These are phyloP conservation scores for Fusarium metavorans DNA, from an alignment of 2,329 filamentous ascomycete genomes.

Conservation along the genomic window DNA sequence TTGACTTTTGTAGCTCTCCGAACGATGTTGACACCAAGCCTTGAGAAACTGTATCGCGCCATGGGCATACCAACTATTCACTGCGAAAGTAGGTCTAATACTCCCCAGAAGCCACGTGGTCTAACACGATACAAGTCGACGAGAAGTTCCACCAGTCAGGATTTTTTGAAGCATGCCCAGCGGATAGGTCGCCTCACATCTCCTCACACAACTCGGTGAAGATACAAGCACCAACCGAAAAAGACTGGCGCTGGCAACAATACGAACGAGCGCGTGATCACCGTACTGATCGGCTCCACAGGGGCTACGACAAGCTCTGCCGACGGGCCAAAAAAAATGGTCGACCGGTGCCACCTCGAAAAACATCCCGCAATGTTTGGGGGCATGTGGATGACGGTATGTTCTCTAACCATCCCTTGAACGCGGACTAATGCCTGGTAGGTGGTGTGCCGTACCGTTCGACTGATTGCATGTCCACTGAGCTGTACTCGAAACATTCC, in stretches of 20 bases:
- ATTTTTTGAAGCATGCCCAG: not conserved
- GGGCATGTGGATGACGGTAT: not conserved
- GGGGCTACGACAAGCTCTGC: not conserved
- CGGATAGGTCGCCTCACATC: not conserved
- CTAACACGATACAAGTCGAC: not conserved
- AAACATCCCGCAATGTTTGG: not conserved
- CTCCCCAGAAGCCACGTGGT: fast-evolving
- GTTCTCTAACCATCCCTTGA: not conserved
- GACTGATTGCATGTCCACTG: not conserved
- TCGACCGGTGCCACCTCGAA: not conserved
- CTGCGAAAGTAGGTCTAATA: not conserved
- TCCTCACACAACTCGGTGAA: not conserved
- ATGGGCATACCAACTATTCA: not conserved
- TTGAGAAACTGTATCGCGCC: not conserved
- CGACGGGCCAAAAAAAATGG: not conserved
- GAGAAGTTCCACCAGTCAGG: not conserved
- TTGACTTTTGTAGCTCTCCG: not conserved
- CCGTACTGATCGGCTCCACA: not conserved
- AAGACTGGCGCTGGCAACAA: not conserved
- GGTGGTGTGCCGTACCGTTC: not conserved
- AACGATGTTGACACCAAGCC: not conserved
- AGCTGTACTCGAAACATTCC: not conserved
- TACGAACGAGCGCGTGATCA: not conserved
- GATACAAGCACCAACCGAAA: not conserved
- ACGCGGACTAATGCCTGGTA: not conserved